Evolutionary conservation across 139 green algal genomes (phyloP).

Genomic region (Deuterostichococcus epilithicus): DNA sequence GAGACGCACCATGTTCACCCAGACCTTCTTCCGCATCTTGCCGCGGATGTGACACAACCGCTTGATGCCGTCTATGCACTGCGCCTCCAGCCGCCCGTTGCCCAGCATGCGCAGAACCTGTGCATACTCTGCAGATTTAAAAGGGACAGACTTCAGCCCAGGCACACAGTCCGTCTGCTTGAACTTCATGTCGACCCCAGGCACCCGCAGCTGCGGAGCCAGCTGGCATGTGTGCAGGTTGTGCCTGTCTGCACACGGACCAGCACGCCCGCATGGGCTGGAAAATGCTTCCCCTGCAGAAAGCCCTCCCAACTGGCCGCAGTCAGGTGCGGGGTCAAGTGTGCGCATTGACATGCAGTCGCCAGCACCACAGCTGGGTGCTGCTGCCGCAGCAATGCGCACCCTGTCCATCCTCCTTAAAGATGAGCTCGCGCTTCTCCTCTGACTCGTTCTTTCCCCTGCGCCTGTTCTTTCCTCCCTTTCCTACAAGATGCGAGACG

Average conservation of each 20-base stretch:
- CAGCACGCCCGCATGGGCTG: no score
- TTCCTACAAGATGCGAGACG: slow-evolving; percentile 34
- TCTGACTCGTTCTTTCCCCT: slow-evolving; percentile 88
- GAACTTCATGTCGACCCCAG: no score
- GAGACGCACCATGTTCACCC: slow-evolving; percentile 62
- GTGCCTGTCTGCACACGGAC: no score
- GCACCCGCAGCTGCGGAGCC: no score
- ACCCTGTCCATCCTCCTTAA: slow-evolving; percentile 97
- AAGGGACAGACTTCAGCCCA: not conserved
- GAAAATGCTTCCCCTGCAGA: no score
- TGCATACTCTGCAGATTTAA: slow-evolving; percentile 66
- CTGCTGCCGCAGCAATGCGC: not conserved
- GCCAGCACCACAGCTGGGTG: not conserved
- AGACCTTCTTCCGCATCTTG: slow-evolving; percentile 99
- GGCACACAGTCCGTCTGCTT: no score
- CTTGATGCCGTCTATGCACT: slow-evolving; percentile 98
- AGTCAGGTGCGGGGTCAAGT: no score
- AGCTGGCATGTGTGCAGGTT: no score
- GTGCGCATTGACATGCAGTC: no score
- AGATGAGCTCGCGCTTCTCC: slow-evolving; percentile 99
- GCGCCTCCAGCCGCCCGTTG: slow-evolving; percentile 94
- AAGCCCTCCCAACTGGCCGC: no score
- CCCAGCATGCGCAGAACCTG: slow-evolving; percentile 98
- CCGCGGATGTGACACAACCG: slow-evolving; percentile 97
- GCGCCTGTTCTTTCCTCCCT: slow-evolving; percentile 63